phyloP scores from a whole-genome alignment of 768 basidiomycete species.

The Agrocybe pediades region DNA sequence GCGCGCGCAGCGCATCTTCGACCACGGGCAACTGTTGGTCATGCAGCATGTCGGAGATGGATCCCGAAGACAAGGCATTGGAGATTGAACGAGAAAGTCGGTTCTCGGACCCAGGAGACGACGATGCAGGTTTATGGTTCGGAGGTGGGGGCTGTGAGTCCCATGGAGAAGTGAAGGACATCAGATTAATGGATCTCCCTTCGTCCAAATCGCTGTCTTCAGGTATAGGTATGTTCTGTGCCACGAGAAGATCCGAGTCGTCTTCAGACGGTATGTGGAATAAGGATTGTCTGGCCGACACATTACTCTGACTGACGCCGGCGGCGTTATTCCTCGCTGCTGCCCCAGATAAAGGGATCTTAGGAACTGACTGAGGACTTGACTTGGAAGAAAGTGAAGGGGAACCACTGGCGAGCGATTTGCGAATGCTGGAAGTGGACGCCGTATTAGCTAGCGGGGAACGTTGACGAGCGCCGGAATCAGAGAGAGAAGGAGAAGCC shows the following conservation, averaged over 20 bases:
- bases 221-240: slow-evolving; percentile 75
- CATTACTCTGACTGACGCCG: slow-evolving; percentile 38
- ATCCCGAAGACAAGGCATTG: slow-evolving; percentile 63
- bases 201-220: slow-evolving; percentile 72
- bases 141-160: slow-evolving; percentile 48
- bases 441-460: slow-evolving; percentile 44
- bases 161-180: slow-evolving; percentile 75
- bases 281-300: slow-evolving; percentile 40
- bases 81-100: slow-evolving; percentile 51
- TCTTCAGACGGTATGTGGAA: slow-evolving; percentile 37
- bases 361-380: slow-evolving; percentile 31
- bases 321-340: slow-evolving; percentile 20
- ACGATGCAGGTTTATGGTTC: slow-evolving; percentile 39
- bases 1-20: slow-evolving; percentile 83
- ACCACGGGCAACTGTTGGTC: slow-evolving; percentile 53
- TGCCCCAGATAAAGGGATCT: slow-evolving; percentile 16
- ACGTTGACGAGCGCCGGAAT: slow-evolving; percentile 45
- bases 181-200: slow-evolving; percentile 58
- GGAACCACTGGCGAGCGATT: slow-evolving; percentile 37
- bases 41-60: slow-evolving; percentile 34
- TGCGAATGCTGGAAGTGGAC: slow-evolving; percentile 38
- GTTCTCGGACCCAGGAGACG: slow-evolving; percentile 58
- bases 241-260: slow-evolving; percentile 69
- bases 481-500: slow-evolving; percentile 44
- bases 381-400: slow-evolving; percentile 37